These are phyloP conservation scores for Boletus barrowsii DNA, from an alignment of 768 basidiomycete species.

Conservation along the genomic window DNA sequence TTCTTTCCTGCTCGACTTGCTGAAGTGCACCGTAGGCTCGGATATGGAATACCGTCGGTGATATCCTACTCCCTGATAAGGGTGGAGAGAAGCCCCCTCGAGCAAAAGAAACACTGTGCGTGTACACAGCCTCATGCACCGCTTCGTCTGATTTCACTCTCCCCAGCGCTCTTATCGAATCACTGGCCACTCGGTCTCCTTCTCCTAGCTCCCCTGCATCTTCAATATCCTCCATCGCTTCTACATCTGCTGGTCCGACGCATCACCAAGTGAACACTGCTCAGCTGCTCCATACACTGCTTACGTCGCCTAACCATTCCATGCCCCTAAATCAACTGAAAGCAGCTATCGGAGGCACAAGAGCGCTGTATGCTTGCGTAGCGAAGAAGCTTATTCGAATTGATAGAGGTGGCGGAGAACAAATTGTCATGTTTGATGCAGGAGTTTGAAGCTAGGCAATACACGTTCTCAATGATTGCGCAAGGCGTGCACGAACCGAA, in stretches of 20 bases:
- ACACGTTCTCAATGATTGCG: not conserved
- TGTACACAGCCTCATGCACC: not conserved
- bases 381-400: constrained; percentile 77
- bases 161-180: constrained; percentile 54
- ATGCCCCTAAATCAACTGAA: constrained; percentile 64
- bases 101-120: constrained; percentile 64
- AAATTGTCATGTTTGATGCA: constrained; percentile 70
- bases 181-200: constrained; percentile 48
- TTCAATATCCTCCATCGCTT: constrained; percentile 48
- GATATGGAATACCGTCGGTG: constrained; percentile 66
- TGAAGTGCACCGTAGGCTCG: constrained; percentile 43
- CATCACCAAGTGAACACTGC: constrained; percentile 72
- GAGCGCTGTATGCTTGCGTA: constrained; percentile 74
- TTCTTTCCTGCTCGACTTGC: not conserved
- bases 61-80: constrained; percentile 59
- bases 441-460: not conserved
- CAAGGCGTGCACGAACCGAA: not conserved
- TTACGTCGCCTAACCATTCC: constrained; percentile 52
- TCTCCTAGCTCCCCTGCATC: constrained; percentile 55
- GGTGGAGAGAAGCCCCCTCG: constrained; percentile 41
- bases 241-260: constrained; percentile 43
- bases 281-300: constrained; percentile 57
- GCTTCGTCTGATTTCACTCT: not conserved
- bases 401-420: constrained; percentile 71
- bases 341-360: constrained; percentile 53